Evolutionary conservation across 805 yeast genomes (phyloP).

Genomic region (Saturnispora besseyi): DNA sequence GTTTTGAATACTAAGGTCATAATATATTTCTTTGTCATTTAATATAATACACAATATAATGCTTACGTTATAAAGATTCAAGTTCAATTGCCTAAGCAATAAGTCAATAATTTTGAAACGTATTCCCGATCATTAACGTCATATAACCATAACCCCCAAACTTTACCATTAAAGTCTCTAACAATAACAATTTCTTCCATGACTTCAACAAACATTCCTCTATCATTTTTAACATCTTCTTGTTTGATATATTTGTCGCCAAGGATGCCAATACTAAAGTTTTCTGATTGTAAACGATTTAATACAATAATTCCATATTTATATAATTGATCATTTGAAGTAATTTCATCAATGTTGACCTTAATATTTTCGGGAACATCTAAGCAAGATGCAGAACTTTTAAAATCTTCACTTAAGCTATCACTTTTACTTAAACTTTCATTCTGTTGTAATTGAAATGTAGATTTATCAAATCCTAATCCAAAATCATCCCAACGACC

Average conservation of each 20-base stretch:
- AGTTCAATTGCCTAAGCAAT: constrained; percentile 20
- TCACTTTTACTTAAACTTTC: background rate
- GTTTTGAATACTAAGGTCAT: background rate
- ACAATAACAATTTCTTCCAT: constrained; percentile 64
- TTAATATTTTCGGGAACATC: constrained; percentile 5
- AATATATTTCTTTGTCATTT: background rate
- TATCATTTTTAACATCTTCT: constrained; percentile 17
- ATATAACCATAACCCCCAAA: constrained; percentile 73
- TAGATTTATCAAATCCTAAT: constrained; percentile 3
- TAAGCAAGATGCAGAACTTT: background rate
- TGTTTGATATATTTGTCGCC: constrained; percentile 38
- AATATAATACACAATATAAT: background rate
- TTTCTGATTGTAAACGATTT: constrained; percentile 59
- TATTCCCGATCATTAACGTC: constrained; percentile 57
- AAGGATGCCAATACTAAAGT: constrained; percentile 61
- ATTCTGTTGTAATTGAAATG: background rate
- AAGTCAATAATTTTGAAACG: constrained; percentile 35
- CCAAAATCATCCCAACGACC: constrained; percentile 4
- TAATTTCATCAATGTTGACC: constrained; percentile 22
- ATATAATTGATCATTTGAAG: constrained; percentile 35
- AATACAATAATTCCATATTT: constrained; percentile 63
- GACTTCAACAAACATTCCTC: constrained; percentile 55
- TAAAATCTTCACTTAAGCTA: constrained; percentile 5
- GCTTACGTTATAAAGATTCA: background rate
- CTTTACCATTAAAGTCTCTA: constrained; percentile 57